Evolutionary conservation across 129 eudicot genomes (phyloP), one percentile per base, ranked within the genome.

Genomic region (Flaveria bidentis): DNA sequence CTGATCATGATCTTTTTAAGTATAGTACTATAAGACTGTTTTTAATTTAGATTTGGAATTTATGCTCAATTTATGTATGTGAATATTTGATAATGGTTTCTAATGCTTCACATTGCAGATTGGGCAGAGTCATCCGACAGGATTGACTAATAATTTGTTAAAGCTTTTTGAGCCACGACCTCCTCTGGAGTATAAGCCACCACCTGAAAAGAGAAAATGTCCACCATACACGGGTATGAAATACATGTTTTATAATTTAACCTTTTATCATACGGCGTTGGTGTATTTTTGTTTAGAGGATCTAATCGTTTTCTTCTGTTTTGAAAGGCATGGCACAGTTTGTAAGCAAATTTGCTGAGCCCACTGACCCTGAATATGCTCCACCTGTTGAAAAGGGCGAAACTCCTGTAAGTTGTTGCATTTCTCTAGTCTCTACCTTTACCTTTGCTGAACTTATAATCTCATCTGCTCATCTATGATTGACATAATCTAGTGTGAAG

Each of bases 101-200:
- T 4, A 7, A 57, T 26, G 18, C n/a, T 39, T 65, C 5, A 45
- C 46, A 9, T 16, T 84, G 76, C 92, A 95, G 97, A 95, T 91
- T 83, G 98, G 97, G 57, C 96, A 89, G 84, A 87, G 96, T 77
- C 98, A 94, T 84, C 97, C 98, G 25, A 94, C 98, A 18, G 98
- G 98, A 39, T 76, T 94, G 55, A 94, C 98, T 4, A 69, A 88
- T 62, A 87, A 87, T 70, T 84, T 94, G 50, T 85, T 91, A 79
- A 94, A 91, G 81, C 89, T 94, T 18, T 94, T 94, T 45, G 98
- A 94, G 88, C 90, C 98, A 45, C 88, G 97, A 5, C 93, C 98
- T 15, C 98, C 97, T 20, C 74, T 94, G 82, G 98, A 94, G 77
- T 94, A 69, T 77, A 94, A 94, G 74, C 98, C 93, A 49, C 98